These are phyloP conservation scores for Rosa chinensis DNA, from an alignment of 306 rosid genomes.

Conservation along the genomic window DNA sequence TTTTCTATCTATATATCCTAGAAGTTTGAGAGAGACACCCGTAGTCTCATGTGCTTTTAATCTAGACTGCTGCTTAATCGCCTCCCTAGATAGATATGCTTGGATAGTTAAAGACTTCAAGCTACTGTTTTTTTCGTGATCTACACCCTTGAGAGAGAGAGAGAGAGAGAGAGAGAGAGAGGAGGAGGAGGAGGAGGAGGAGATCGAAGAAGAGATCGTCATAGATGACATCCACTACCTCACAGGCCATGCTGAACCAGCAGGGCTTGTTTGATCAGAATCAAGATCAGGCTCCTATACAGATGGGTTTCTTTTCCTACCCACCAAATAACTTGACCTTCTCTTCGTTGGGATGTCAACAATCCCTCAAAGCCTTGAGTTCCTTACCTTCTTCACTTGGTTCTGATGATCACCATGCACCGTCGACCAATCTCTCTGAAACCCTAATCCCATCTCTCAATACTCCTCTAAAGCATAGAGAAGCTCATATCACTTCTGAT, in stretches of 20 bases:
- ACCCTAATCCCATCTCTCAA: slow-evolving; percentile 56
- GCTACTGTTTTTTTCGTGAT: slow-evolving; percentile 4
- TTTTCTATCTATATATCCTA: slow-evolving; percentile 20
- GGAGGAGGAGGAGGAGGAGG: neutral
- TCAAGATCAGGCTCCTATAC: slow-evolving; percentile 43
- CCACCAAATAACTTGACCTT: slow-evolving; percentile 50
- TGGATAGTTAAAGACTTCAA: neutral
- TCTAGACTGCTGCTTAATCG: slow-evolving; percentile 8
- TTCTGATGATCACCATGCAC: slow-evolving; percentile 32
- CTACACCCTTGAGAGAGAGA: slow-evolving; percentile 5
- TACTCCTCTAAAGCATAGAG: slow-evolving; percentile 40
- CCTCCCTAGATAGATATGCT: slow-evolving; percentile 13
- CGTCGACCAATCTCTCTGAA: slow-evolving; percentile 51
- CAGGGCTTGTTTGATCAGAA: slow-evolving; percentile 49
- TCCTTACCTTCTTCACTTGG: slow-evolving; percentile 43
- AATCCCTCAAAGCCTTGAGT: slow-evolving; percentile 50
- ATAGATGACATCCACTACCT: slow-evolving; percentile 46
- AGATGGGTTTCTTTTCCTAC: slow-evolving; percentile 69
- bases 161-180: slow-evolving; percentile 7
- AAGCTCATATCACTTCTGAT: slow-evolving; percentile 23
- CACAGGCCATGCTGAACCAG: slow-evolving; percentile 52
- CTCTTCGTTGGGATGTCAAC: slow-evolving; percentile 54
- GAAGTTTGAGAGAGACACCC: slow-evolving; percentile 18
- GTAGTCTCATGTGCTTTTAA: slow-evolving; percentile 6
- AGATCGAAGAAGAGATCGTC: slow-evolving; percentile 5